Percentiles rank a stretch among this genome's conserved stretches.
Evolutionary conservation across 345 rosid genomes (phyloP).

Genomic region (Dipteronia dyeriana): DNA sequence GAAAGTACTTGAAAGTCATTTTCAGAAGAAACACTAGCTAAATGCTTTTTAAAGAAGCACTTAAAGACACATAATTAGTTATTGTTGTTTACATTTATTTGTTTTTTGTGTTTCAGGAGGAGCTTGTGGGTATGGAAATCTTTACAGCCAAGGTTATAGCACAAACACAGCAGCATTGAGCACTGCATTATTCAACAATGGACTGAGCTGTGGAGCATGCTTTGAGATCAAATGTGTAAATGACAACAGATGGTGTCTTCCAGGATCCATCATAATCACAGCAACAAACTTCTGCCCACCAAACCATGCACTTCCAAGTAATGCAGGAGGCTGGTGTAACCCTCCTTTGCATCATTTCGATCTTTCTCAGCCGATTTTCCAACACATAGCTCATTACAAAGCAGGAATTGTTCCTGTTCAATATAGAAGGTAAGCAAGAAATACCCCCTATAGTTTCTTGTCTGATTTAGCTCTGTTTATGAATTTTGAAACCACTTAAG

Average conservation of each 20-base stretch:
- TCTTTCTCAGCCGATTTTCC: slow-evolving; percentile 42
- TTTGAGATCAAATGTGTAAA: slow-evolving; percentile 38
- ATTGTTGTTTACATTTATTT: background rate
- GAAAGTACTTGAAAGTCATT: background rate
- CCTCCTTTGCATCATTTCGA: slow-evolving; percentile 38
- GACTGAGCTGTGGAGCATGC: slow-evolving; percentile 39
- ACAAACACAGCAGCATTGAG: slow-evolving; percentile 32
- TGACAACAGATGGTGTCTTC: slow-evolving; percentile 34
- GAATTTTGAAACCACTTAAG: too few relatives aligned
- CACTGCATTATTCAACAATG: slow-evolving; percentile 36
- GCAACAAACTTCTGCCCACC: slow-evolving; percentile 50
- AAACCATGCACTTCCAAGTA: slow-evolving; percentile 31
- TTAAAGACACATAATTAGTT: background rate
- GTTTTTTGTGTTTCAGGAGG: slow-evolving; percentile 19
- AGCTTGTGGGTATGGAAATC: slow-evolving; percentile 37
- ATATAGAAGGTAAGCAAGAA: slow-evolving; percentile 29
- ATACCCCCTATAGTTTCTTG: too few relatives aligned
- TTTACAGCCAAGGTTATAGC: slow-evolving; percentile 34
- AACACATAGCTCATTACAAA: slow-evolving; percentile 35
- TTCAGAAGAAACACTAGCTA: background rate
- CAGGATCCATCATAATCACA: slow-evolving; percentile 35
- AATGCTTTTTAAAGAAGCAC: too few relatives aligned
- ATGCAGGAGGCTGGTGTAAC: slow-evolving; percentile 44
- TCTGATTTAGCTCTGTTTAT: background rate
- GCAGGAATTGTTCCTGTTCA: slow-evolving; percentile 40